These are phyloP conservation scores for Lactifluus hygrophoroides DNA, from an alignment of 768 basidiomycete species.

Conservation along the genomic window DNA sequence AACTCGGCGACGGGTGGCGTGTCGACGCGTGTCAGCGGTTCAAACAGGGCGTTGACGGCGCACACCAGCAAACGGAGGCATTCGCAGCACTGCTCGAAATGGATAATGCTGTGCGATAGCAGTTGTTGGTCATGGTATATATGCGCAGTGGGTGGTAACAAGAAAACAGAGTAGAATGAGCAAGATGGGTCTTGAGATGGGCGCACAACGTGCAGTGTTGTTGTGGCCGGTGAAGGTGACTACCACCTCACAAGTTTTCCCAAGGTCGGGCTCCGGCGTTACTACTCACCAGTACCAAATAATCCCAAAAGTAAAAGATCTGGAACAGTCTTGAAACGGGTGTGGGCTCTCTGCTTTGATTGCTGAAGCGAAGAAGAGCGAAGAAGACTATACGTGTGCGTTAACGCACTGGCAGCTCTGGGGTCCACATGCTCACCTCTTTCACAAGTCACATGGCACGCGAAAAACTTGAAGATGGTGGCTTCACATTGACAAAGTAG, in stretches of 20 bases:
- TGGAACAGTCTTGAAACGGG: background rate
- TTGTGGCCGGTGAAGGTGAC: background rate
- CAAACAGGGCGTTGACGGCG: slow-evolving; percentile 1
- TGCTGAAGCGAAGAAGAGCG: background rate
- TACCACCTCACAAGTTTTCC: too few relatives aligned
- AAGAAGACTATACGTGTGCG: background rate
- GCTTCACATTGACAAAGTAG: background rate
- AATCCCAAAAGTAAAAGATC: background rate
- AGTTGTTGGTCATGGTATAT: too few relatives aligned
- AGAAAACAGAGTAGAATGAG: background rate
- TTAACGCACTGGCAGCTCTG: too few relatives aligned
- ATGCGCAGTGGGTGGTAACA: background rate
- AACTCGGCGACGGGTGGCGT: slow-evolving; percentile 13
- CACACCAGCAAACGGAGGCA: slow-evolving; percentile 54
- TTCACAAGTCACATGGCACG: too few relatives aligned
- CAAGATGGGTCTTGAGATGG: background rate
- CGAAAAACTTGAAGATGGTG: background rate
- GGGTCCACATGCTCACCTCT: too few relatives aligned
- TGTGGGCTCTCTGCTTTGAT: background rate
- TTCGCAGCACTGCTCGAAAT: slow-evolving; percentile 76
- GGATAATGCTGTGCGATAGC: slow-evolving; percentile 48
- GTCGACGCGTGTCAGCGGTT: slow-evolving; percentile 18
- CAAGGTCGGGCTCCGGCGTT: background rate
- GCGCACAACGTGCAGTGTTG: too few relatives aligned
- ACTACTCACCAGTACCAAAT: rapidly evolving